Conservation (phyloP, 129 eudicot species). For the Helichrysum umbraculigerum region DNA sequence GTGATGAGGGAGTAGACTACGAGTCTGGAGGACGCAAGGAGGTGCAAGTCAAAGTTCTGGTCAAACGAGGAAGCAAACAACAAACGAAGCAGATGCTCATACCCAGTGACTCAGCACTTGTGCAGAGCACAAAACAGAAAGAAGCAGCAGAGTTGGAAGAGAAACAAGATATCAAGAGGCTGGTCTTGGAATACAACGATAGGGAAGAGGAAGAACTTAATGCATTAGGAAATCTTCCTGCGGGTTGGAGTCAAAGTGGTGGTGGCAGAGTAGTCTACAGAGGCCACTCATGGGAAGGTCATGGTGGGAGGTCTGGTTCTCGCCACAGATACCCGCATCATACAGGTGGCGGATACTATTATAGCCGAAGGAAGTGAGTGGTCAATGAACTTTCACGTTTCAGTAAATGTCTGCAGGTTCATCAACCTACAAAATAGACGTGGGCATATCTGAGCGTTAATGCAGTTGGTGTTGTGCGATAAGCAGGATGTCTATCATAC, state of each 20-base stretch:
- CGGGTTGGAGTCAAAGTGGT: constrained; percentile 62
- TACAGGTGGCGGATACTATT: constrained; percentile 70
- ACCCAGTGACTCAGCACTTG: constrained; percentile 86
- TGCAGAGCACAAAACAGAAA: constrained; percentile 89
- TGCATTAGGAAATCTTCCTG: constrained; percentile 58
- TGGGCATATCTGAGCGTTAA: neutral
- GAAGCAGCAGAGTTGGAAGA: constrained; percentile 98
- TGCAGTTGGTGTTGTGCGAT: neutral
- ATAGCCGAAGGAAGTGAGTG: constrained; percentile 58
- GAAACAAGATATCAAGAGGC: constrained; percentile 86
- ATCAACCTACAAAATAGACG: neutral
- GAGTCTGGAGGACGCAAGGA: constrained; percentile 69
- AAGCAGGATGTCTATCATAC: neutral
- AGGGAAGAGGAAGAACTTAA: constrained; percentile 93
- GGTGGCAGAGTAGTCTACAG: constrained; percentile 55
- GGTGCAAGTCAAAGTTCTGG: constrained; percentile 87
- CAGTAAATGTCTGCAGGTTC: neutral
- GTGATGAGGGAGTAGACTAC: constrained; percentile 71
- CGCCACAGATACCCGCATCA: constrained; percentile 69
- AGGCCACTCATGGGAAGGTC: constrained; percentile 82
- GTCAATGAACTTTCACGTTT: neutral
- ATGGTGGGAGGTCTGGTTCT: constrained; percentile 72
- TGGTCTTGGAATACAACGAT: constrained; percentile 90
- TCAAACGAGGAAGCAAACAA: constrained; percentile 94
- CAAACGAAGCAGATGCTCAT: constrained; percentile 86